Conservation (phyloP, 2,329 filamentous ascomycete genomes). For the Fusarium oxysporum region DNA sequence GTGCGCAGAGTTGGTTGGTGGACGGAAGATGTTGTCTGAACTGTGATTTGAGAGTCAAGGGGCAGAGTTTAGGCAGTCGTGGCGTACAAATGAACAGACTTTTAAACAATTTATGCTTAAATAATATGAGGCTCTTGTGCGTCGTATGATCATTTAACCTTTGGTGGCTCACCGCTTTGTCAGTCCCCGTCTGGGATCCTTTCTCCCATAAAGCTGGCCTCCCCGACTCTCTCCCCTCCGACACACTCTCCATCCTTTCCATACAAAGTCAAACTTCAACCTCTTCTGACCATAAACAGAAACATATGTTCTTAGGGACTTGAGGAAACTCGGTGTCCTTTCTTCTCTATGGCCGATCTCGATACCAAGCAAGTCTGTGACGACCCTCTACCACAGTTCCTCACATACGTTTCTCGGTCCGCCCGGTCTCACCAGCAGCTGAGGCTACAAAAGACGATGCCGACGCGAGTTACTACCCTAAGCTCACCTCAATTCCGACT, state of each 20-base stretch:
- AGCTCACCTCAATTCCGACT: neutral
- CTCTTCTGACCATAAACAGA: neutral
- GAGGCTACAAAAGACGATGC: too few relatives aligned
- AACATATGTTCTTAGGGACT: neutral
- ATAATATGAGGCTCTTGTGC: neutral
- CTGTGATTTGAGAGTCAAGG: neutral
- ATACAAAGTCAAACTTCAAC: neutral
- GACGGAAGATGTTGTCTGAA: neutral
- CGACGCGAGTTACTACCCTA: too few relatives aligned
- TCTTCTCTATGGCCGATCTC: neutral
- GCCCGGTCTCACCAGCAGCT: neutral
- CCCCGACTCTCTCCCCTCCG: too few relatives aligned
- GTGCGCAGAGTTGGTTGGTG: neutral
- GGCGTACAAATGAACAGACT: neutral
- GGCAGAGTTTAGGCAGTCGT: neutral
- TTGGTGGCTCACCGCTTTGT: neutral
- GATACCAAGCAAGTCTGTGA: neutral
- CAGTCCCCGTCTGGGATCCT: neutral
- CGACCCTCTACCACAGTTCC: neutral
- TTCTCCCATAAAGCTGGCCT: neutral
- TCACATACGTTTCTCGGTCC: neutral
- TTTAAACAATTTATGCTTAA: neutral
- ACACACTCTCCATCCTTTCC: neutral
- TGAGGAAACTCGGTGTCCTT: too few relatives aligned
- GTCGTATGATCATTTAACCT: neutral